phyloP scores from a whole-genome alignment of 352 stramenopile species.

The Pythium diclinum region DNA sequence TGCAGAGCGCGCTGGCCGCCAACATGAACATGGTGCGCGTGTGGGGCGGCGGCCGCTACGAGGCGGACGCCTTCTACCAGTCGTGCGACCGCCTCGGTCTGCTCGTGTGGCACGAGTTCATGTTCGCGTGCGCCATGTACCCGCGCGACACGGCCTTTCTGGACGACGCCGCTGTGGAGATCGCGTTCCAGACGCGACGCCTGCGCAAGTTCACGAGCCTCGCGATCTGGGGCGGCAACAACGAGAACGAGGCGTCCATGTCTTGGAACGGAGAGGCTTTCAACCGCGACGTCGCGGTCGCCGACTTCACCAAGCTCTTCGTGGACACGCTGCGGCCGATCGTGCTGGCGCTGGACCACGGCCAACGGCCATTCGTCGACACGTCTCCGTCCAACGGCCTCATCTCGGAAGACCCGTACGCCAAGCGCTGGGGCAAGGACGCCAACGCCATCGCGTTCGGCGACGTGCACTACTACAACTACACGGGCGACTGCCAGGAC shows the following conservation, averaged over 20 bases:
- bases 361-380: conserved; percentile 71
- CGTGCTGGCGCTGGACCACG: conserved; percentile 44
- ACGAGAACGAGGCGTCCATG: conserved; percentile 86
- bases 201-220: conserved; percentile 81
- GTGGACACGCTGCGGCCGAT: conserved; percentile 65
- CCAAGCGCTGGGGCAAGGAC: conserved; percentile 74
- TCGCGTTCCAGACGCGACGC: conserved; percentile 56
- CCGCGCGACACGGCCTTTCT: conserved; percentile 69
- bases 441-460: conserved; percentile 57
- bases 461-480: conserved; percentile 88
- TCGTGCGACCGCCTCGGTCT: conserved; percentile 78
- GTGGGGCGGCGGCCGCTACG: conserved; percentile 87
- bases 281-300: conserved; percentile 75
- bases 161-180: conserved; percentile 47
- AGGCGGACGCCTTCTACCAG: conserved; percentile 79
- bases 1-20: conserved; percentile 50
- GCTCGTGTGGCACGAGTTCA: conserved; percentile 89
- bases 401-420: conserved; percentile 67
- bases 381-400: conserved; percentile 86
- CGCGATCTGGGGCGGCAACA: conserved; percentile 89
- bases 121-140: conserved; percentile 89
- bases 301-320: conserved; percentile 80
- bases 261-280: conserved; percentile 35
- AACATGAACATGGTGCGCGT: conserved; percentile 90
- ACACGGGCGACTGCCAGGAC: conserved; percentile 74